A percentile compares a stretch with the other conserved stretches of the same genome.
These are phyloP conservation scores for Malania oleifera DNA, from an alignment of 164 flowering plant genomes.

Conservation along the genomic window DNA sequence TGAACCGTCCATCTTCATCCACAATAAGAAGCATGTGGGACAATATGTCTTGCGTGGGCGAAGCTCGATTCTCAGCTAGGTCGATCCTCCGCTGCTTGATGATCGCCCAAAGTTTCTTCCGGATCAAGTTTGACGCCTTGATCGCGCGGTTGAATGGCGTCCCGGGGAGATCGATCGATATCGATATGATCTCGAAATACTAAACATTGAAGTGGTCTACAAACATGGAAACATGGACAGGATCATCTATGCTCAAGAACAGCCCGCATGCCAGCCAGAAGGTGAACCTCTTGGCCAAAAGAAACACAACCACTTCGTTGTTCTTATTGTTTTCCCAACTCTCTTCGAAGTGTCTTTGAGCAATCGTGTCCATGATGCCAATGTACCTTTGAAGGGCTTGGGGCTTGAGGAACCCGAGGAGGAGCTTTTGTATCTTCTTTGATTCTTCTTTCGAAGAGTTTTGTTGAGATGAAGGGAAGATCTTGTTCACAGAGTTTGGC, in stretches of 20 bases:
- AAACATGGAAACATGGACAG: neutral
- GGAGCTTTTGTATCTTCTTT: neutral
- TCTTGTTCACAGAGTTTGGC: neutral
- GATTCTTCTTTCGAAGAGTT: neutral
- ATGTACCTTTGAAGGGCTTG: neutral
- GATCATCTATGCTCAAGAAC: neutral
- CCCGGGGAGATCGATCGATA: slow-evolving; percentile 14
- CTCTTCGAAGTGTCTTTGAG: neutral
- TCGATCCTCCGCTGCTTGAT: slow-evolving; percentile 2
- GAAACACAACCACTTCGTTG: neutral
- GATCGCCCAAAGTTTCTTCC: slow-evolving; percentile 3
- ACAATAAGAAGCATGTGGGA: slow-evolving; percentile 4
- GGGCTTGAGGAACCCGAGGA: neutral
- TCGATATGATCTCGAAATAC: neutral
- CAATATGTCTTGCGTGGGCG: slow-evolving; percentile 3
- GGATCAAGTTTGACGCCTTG: neutral
- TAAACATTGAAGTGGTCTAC: neutral
- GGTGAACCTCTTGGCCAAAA: neutral
- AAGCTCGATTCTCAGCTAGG: neutral
- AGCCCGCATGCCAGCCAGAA: neutral
- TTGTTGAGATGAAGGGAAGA: neutral
- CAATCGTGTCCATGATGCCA: neutral
- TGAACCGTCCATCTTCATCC: slow-evolving; percentile 9
- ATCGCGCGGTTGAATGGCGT: slow-evolving; percentile 11
- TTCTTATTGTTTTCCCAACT: neutral